Evolutionary conservation across 257 asterid species (phyloP), one percentile per base, ranked within the genome.

Genomic region (Thymus mandschuricus): DNA sequence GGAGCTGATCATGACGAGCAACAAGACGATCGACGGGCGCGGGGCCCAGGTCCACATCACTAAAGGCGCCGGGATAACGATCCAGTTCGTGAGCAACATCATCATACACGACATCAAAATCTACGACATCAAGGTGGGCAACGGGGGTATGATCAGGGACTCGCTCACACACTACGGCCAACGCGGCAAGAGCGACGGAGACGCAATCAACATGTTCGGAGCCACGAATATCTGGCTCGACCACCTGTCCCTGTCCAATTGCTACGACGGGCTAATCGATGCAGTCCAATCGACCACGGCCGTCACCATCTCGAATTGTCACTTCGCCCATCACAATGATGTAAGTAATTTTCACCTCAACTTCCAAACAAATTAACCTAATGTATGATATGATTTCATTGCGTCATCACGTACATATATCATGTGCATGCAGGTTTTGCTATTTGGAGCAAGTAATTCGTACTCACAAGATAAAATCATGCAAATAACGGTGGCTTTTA

Each of bases 1-100:
- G 29, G 95, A 88, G 71, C 85, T 88, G 3, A 84, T 88, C 28
- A 57, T 88, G 82, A 84, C 89, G 0, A 79, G 88, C 75, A 59
- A 82, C 28, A 86, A 88, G 85, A 88, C 92, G 1, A 88, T 88
- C 8, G 95, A 88, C 9, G 95, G 92, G 30, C 83, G 95, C 4
- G 95, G 95, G 13, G 82, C 66, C 9, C 85, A 76, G 7, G 69
- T 88, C 15, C 86, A 83, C 54, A 88, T 88, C 44, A 41, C 82
- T 0, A 29, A 59, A 13, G 92, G 96, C 2, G 89, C 90, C 0
- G 85, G 96, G 4, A 6, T 88, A 3, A 88, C 87, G 34, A 11
- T 88, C 9, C 96, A 88, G 52, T 83, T 8, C 51, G 51, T 85
- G 10, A 66, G 35, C 29, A 85, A 88, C 41, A 78, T 88, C 8